These are phyloP conservation scores for Dunaliella primolecta DNA, from an alignment of 139 green algal species.

Conservation along the genomic window DNA sequence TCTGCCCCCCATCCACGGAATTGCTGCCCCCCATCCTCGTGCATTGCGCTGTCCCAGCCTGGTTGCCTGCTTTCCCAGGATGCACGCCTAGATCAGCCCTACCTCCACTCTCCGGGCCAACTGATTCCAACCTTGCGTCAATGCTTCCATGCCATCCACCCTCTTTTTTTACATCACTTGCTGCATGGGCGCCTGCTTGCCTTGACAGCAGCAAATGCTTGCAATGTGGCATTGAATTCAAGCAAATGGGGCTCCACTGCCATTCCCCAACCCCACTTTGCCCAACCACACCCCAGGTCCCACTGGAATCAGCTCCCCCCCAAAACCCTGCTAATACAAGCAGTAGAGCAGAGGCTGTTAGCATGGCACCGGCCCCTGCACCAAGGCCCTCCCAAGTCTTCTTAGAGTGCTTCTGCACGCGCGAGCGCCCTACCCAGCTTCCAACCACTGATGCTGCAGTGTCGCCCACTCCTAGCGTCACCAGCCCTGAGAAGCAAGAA, in stretches of 20 bases:
- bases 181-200: too few relatives aligned
- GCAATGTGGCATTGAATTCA: too few relatives aligned
- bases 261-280: background rate
- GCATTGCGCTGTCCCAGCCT: too few relatives aligned
- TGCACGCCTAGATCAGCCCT: background rate
- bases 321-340: background rate
- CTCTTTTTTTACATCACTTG: too few relatives aligned
- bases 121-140: too few relatives aligned
- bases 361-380: slow-evolving; percentile 40
- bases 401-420: slow-evolving; percentile 33
- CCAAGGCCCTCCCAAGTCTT: slow-evolving; percentile 78
- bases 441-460: slow-evolving; percentile 56
- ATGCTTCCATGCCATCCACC: background rate
- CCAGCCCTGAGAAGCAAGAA: slow-evolving; percentile 40
- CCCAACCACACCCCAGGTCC: slow-evolving; percentile 19
- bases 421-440: slow-evolving; percentile 29
- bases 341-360: slow-evolving; percentile 34
- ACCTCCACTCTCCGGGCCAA: too few relatives aligned
- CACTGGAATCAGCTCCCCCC: slow-evolving; percentile 29
- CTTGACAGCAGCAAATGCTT: too few relatives aligned
- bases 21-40: too few relatives aligned
- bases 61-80: too few relatives aligned
- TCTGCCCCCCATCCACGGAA: too few relatives aligned
- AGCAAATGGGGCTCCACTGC: too few relatives aligned
- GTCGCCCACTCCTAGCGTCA: slow-evolving; percentile 62